Evolutionary conservation across 2,329 filamentous ascomycete genomes (phyloP).

Genomic region (Reticulascus tulasneorum): DNA sequence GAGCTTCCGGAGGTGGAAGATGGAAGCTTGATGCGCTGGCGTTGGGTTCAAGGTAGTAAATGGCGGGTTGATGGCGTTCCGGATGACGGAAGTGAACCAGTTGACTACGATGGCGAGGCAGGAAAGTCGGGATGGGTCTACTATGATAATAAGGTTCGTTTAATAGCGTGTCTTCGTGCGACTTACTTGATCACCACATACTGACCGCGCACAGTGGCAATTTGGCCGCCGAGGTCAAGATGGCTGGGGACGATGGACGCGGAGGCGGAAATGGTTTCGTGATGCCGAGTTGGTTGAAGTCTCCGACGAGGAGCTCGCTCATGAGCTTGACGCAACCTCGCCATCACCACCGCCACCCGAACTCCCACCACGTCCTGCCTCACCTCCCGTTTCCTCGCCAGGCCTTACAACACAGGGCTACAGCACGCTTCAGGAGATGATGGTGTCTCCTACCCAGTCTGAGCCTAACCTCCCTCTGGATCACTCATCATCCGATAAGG

Average conservation of each 20-base stretch:
- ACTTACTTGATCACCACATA: background rate
- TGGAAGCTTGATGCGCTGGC: slow-evolving; percentile 52
- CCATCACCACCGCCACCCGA: slow-evolving; percentile 3
- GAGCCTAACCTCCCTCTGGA: slow-evolving; percentile 13
- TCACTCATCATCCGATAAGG: too few species aligned
- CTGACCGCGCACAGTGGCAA: slow-evolving; percentile 63
- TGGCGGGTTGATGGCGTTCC: slow-evolving; percentile 81
- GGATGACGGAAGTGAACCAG: slow-evolving; percentile 41
- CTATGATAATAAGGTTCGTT: slow-evolving; percentile 86
- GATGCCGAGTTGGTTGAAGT: slow-evolving; percentile 92
- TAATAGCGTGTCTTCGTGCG: background rate
- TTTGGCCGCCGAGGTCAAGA: slow-evolving; percentile 80
- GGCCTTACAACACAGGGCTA: slow-evolving; percentile 23
- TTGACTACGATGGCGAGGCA: slow-evolving; percentile 54
- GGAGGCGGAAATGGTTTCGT: slow-evolving; percentile 91
- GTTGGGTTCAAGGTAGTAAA: slow-evolving; percentile 80
- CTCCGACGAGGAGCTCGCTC: slow-evolving; percentile 24
- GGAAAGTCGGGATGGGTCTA: slow-evolving; percentile 86
- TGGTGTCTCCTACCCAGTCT: slow-evolving; percentile 25
- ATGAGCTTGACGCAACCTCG: slow-evolving; percentile 11
- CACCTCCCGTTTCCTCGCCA: slow-evolving; percentile 7
- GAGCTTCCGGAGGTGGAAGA: slow-evolving; percentile 60
- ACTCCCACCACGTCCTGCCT: slow-evolving; percentile 2
- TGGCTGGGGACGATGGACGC: slow-evolving; percentile 91
- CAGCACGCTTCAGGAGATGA: slow-evolving; percentile 32